Base-by-base conservation (phyloP, 768 basidiomycete genomes). In the Mycena chlorophos region DNA sequence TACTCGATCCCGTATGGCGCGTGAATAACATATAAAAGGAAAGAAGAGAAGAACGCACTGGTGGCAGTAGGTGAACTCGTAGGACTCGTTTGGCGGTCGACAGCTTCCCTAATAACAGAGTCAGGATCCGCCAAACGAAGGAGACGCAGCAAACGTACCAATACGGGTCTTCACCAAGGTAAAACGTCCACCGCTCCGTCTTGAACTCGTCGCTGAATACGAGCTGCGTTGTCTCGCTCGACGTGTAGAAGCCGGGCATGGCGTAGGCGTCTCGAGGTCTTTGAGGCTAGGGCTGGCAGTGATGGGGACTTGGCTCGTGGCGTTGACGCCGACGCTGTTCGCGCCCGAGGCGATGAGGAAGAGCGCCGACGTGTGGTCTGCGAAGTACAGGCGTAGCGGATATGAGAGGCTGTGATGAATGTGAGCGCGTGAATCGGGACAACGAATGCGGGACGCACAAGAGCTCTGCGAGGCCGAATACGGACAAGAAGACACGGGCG, bases 71-170 rank as follows among this genome's bases (percentile, higher is more conserved):
- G 34, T 37, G 34, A 37, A 37, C 12, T 10, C 34, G 34, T 37
- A 37, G 12, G 87, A 82, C 69, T 95, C 93, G 69, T 92, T 92
- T 10, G 81, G 74, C 1, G 49, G 66, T 80, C 85, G 3, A 78
- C 75, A 5, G 81, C 84, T 54, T 79, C 77, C 78, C 57, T 53
- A 16, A 2, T 19, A 5, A 20, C 14, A 37, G 3, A 34, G n/a
- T n/a, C 14, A 37, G 30, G 26, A 34, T 40, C 2, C 10, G 12
- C 19, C 28, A 27, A 16, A 23, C 39, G 10, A 31, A 46, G 19
- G 19, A 8, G 16, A 3, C 19, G 20, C 29, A 3, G 38, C 63
- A 62, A 1, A 70, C 76, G 48, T 72, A 76, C 76, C 76, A 78
- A 54, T 75, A 78, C 0, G 77, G 78, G 66, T 78, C 77, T 28